Conservation (phyloP, 805 yeast species). For the Saturnispora kantuleensis region DNA sequence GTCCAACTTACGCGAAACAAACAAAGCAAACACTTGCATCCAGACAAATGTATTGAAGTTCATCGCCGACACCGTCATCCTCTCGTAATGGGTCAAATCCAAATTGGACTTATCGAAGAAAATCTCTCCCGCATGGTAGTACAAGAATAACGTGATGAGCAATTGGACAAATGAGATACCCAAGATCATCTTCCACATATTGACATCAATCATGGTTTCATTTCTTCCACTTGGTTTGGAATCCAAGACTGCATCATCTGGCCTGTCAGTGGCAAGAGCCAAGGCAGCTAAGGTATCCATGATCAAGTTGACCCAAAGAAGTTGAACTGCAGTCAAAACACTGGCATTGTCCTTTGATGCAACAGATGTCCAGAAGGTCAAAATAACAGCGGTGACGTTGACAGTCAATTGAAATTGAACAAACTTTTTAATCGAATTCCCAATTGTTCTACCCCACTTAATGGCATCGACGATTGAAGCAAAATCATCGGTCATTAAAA, state of each 20-base stretch:
- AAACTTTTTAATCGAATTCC: conserved; percentile 88
- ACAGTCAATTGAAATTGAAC: conserved; percentile 96
- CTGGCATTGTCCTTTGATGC: conserved; percentile 70
- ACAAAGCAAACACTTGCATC: conserved; percentile 91
- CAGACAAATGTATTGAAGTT: conserved; percentile 96
- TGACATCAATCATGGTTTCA: conserved; percentile 69
- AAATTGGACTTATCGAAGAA: conserved; percentile 32
- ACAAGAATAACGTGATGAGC: conserved; percentile 65
- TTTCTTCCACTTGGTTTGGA: conserved; percentile 77
- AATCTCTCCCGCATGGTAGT: conserved; percentile 63
- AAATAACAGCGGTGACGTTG: conserved; percentile 88
- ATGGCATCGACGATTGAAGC: conserved; percentile 92
- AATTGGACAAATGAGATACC: conserved; percentile 81
- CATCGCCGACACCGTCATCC: conserved; percentile 62
- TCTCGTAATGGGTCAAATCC: conserved; percentile 31
- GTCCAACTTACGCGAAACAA: conserved; percentile 85
- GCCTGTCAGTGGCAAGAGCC: conserved; percentile 96
- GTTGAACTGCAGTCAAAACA: conserved; percentile 93
- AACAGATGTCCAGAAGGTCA: conserved; percentile 91
- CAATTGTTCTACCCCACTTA: conserved; percentile 97
- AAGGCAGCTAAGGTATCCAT: conserved; percentile 98
- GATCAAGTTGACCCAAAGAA: conserved; percentile 93
- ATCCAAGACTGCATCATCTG: conserved; percentile 70
- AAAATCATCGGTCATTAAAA: conserved; percentile 91
- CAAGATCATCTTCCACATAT: conserved; percentile 98